phyloP scores from a whole-genome alignment of 2,329 filamentous ascomycete species.

The Cercospora zeae-maydis region DNA sequence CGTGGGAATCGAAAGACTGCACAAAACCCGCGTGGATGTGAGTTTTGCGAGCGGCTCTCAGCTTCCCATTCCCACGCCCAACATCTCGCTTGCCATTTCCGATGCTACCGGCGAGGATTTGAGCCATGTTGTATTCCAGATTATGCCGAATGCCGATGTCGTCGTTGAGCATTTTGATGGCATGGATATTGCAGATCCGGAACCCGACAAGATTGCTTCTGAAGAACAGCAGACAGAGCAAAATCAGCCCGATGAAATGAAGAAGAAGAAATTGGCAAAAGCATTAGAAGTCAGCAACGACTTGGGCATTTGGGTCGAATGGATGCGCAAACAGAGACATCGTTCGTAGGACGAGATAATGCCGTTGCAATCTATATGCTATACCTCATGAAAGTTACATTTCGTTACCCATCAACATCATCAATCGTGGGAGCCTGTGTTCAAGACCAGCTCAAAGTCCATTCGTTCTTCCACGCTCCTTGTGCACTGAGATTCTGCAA shows the following conservation, averaged over 20 bases:
- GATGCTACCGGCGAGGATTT: slow-evolving; percentile 48
- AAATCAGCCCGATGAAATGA: slow-evolving; percentile 26
- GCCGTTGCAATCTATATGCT: neutral
- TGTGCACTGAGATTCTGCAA: slow-evolving; percentile 47
- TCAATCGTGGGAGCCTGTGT: neutral
- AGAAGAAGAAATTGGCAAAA: slow-evolving; percentile 38
- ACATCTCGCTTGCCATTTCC: slow-evolving; percentile 31
- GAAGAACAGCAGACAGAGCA: slow-evolving; percentile 10
- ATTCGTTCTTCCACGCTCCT: slow-evolving; percentile 57
- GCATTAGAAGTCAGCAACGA: slow-evolving; percentile 49
- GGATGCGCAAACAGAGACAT: slow-evolving; percentile 35
- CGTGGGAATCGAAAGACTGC: neutral
- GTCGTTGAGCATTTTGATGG: slow-evolving; percentile 12
- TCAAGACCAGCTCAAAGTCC: slow-evolving; percentile 54
- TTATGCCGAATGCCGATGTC: slow-evolving; percentile 22
- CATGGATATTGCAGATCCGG: slow-evolving; percentile 7
- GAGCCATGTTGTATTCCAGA: slow-evolving; percentile 29
- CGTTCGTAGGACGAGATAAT: neutral
- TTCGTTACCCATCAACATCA: neutral
- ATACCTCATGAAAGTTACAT: neutral
- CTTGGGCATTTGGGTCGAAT: slow-evolving; percentile 53
- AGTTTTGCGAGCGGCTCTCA: slow-evolving; percentile 26
- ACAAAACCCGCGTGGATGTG: slow-evolving; percentile 31
- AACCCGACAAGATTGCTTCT: no score
- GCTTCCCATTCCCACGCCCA: slow-evolving; percentile 30